phyloP scores from a whole-genome alignment of 495 filamentous ascomycete species.

The Neurospora sp. region DNA sequence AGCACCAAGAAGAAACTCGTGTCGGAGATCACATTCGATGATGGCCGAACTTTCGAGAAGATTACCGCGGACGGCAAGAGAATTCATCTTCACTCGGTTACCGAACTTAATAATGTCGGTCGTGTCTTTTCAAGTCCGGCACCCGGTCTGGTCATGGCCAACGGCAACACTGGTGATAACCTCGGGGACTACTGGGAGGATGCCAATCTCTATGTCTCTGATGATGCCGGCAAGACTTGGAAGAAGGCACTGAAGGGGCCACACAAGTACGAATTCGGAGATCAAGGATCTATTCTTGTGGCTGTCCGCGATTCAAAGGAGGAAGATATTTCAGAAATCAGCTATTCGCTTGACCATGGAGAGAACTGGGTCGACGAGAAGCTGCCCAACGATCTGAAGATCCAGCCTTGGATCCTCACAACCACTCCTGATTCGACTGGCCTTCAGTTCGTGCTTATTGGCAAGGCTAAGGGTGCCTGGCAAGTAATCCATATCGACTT shows the following conservation, averaged over 20 bases:
- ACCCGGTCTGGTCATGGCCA: constrained; percentile 83
- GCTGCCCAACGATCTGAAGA: constrained; percentile 49
- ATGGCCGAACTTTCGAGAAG: constrained; percentile 65
- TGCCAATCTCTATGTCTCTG: constrained; percentile 75
- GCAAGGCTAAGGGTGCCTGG: constrained; percentile 36
- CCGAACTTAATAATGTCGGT: constrained; percentile 65
- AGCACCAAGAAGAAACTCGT: constrained; percentile 52
- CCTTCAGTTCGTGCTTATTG: constrained; percentile 74
- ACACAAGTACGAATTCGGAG: constrained; percentile 92
- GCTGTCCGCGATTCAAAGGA: constrained; percentile 68
- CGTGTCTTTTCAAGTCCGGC: constrained; percentile 90
- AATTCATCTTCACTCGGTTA: constrained; percentile 86
- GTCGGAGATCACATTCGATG: constrained; percentile 84
- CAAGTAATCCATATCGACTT: constrained; percentile 73
- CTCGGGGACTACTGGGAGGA: constrained; percentile 54
- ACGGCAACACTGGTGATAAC: constrained; percentile 74
- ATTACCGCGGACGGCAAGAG: constrained; percentile 45
- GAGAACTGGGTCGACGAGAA: constrained; percentile 60
- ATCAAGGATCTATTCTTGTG: constrained; percentile 77
- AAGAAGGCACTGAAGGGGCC: constrained; percentile 59
- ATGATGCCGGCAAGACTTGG: constrained; percentile 87
- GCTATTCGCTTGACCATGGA: constrained; percentile 82
- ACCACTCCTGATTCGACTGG: constrained; percentile 86
- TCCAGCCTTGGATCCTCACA: constrained; percentile 60
- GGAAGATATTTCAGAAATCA: constrained; percentile 40